These are phyloP conservation scores for Daldinia grandis DNA, from an alignment of 495 filamentous ascomycete genomes.

Conservation along the genomic window DNA sequence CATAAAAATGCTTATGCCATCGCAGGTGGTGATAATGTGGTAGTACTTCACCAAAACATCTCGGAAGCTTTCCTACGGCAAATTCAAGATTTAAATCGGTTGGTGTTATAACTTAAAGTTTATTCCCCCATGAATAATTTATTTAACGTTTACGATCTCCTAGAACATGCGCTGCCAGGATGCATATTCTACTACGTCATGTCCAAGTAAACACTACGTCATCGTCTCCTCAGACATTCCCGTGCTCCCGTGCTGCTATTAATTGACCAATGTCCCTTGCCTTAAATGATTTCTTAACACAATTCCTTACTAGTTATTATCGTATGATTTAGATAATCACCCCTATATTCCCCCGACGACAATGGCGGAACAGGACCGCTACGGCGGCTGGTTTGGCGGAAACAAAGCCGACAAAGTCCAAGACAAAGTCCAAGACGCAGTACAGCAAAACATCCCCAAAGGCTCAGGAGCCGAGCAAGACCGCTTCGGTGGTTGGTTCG, in stretches of 20 bases:
- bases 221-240: constrained; percentile 26
- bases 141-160: neutral
- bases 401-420: constrained; percentile 35
- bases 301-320: neutral
- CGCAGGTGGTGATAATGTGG: neutral
- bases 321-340: neutral
- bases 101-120: neutral
- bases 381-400: constrained; percentile 11
- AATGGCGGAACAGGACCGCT: constrained; percentile 37
- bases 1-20: neutral
- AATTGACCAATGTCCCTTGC: constrained; percentile 3
- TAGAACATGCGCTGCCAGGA: neutral
- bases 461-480: constrained; percentile 30
- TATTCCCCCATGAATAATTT: neutral
- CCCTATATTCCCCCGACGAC: neutral
- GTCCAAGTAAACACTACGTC: constrained; percentile 36
- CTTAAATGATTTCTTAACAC: constrained; percentile 5
- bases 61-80: neutral
- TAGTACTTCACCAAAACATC: neutral
- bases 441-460: constrained; percentile 17
- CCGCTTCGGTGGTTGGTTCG: constrained; percentile 27
- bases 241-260: neutral
- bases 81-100: neutral
- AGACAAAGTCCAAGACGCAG: constrained; percentile 23
- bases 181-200: constrained; percentile 27